Base-by-base conservation (phyloP, 768 basidiomycete genomes). In the Nevesoporus exiguus region DNA sequence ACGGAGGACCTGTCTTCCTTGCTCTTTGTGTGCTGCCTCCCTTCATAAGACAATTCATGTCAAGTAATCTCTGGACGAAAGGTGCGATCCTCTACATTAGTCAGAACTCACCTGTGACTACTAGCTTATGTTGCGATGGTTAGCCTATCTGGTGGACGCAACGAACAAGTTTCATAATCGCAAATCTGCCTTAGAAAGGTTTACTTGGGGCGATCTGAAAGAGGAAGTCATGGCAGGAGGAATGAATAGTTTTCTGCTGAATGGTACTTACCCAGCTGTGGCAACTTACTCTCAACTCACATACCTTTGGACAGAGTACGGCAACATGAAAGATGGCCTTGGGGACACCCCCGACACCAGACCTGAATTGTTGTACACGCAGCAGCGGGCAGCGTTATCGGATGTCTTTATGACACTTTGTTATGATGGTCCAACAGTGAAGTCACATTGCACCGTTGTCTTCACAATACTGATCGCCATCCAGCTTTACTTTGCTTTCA, bases 401-500 rank as follows among this genome's bases (percentile, higher is more conserved):
- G 25, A 39, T 7, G 31, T 66, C 2, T 5, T 66, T 2, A 19
- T 15, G 19, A 27, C 3, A 13, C 31, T 67, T n/a, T 58, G 56
- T 30, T 51, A 55, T 1, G 62, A 68, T 19, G 49, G 41, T 9
- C 60, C 67, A 3, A 51, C 49, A 19, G 66, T 66, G 27, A 45
- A 27, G 60, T 49, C n/a, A 1, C 37, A 19, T 43, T 17, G 2
- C n/a, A 22, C 14, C 5, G 5, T 5, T 7, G 5, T 46, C 13
- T 1, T 29, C 7, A 25, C 7, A 15, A 24, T 33, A 17, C 40
- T 50, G 1, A 61, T 13, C 1, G 2, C 9, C 3, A 7, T 11
- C 7, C 17, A 67, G 66, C 49, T 71, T n/a, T 72, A 68, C 49
- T 65, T 66, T 34, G 68, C 66, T n/a, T 51, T 64, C 19, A 50